These are phyloP conservation scores for Tulasnella sp. DNA, from an alignment of 768 basidiomycete genomes.

Conservation along the genomic window DNA sequence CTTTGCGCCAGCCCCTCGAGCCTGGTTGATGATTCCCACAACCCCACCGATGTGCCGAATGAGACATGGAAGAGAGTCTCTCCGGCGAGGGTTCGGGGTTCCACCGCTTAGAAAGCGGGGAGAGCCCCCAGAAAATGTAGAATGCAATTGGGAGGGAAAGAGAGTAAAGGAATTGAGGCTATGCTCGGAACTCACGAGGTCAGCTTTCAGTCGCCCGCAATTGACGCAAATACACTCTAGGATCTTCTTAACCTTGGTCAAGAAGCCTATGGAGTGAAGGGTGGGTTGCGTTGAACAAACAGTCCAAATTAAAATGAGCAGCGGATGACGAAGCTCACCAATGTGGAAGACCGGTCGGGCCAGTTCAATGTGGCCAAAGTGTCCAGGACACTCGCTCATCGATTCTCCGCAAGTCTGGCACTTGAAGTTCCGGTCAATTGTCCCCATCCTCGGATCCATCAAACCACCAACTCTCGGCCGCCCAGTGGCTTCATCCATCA, in stretches of 20 bases:
- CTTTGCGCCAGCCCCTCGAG: conserved; percentile 58
- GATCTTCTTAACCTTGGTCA: conserved; percentile 99
- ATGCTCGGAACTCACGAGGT: conserved; percentile 76
- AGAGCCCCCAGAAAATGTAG: conserved; percentile 98
- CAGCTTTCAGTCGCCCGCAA: conserved; percentile 94
- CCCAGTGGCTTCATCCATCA: conserved; percentile 89
- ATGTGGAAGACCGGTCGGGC: conserved; percentile 96
- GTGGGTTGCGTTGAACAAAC: background rate
- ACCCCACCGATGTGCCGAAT: conserved; percentile 50
- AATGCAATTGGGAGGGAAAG: conserved; percentile 56
- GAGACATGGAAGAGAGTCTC: no score
- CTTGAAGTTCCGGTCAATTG: conserved; percentile 94
- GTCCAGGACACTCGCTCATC: conserved; percentile 99
- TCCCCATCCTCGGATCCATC: conserved; percentile 98
- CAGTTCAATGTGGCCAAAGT: conserved; percentile 97
- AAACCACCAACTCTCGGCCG: conserved; percentile 87
- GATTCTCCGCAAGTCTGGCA: conserved; percentile 99
- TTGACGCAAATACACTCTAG: conserved; percentile 97
- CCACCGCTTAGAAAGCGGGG: conserved; percentile 68
- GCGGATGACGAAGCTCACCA: conserved; percentile 40
- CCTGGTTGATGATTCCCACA: conserved; percentile 52
- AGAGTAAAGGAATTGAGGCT: conserved; percentile 57
- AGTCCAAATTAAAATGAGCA: background rate
- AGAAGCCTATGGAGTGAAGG: conserved; percentile 52
- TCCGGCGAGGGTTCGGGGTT: conserved; percentile 70